phyloP scores from a whole-genome alignment of 1,284 basidiomycete genomes.

The Kwoniella shivajii region DNA sequence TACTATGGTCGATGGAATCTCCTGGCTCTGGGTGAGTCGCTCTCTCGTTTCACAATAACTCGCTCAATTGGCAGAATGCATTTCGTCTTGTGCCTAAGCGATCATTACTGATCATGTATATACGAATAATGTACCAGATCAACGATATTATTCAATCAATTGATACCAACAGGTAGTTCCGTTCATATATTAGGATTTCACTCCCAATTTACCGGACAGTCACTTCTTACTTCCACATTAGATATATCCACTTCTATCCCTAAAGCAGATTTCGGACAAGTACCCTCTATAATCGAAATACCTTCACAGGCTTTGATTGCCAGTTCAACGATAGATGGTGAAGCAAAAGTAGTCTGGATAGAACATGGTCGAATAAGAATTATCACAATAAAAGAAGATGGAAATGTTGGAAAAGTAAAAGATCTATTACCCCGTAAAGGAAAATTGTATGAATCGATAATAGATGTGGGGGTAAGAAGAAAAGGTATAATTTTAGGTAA shows the following conservation, averaged over 20 bases:
- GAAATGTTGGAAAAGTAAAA: constrained; percentile 58
- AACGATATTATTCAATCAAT: constrained; percentile 65
- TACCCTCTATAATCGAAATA: constrained; percentile 62
- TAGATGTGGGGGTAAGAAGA: constrained; percentile 40
- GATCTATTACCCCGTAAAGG: constrained; percentile 54
- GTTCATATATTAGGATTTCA: constrained; percentile 71
- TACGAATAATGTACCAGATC: no score
- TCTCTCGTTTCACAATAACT: neutral
- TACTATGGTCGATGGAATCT: constrained; percentile 45
- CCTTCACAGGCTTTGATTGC: constrained; percentile 39
- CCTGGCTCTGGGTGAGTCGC: constrained; percentile 33
- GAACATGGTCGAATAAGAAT: constrained; percentile 61
- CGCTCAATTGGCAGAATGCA: no score
- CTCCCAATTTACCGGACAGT: constrained; percentile 65
- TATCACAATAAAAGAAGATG: constrained; percentile 27
- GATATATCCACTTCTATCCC: constrained; percentile 62
- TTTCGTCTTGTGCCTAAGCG: neutral
- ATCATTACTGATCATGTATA: neutral
- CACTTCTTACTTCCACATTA: constrained; percentile 66
- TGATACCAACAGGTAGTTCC: constrained; percentile 60
- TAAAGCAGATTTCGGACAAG: constrained; percentile 57
- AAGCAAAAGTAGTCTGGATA: constrained; percentile 65
- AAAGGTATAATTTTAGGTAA: constrained; percentile 55
- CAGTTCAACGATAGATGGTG: constrained; percentile 27
- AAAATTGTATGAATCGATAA: constrained; percentile 25